Base-by-base conservation (phyloP, 495 filamentous ascomycete species). In the Mytilinidion resinicola region DNA sequence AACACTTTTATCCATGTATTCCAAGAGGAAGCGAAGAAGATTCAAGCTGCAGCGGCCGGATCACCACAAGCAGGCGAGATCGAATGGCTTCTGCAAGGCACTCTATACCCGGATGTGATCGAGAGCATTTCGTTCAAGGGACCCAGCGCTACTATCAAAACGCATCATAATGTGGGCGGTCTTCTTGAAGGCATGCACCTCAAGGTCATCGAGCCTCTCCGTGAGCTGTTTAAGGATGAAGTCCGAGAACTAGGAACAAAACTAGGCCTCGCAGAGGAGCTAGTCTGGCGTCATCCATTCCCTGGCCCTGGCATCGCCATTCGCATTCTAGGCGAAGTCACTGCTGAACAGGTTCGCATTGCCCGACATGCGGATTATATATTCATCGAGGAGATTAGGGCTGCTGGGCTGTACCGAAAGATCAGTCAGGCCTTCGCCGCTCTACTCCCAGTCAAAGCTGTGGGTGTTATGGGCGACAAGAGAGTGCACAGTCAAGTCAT, bases 261-360 rank as follows among this genome's bases (percentile, higher is more conserved):
- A 59, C 79, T 96, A 14, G 85, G 85, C 4, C 87, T 96, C 57
- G 79, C 84, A 50, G 78, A 88, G 58, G 82, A 88, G 8, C 83
- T 96, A 9, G 85, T 95, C 51, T 86, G 81, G 81, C 77, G 91
- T 14, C 91, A 96, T 65, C 88, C 89, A 36, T 90, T 95, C 77
- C 88, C 86, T 25, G 80, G 86, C 11, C 90, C 93, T 0, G 93
- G 91, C 5, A 83, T 98, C 57, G 93, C 85, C 20, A 90, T 97
- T 66, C 83, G 93, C 51, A 85, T 97, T 50, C 75, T 96, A 0
- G 93, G 93, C 38, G 92, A 95, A 57, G 88, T 96, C 4, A 96
- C 87, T 10, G 76, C 77, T 4, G 86, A 91, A 63, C 81, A 85
- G 51, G 84, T 96, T 25, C 80, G 81, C 25, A 95, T 96, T 38